These are phyloP conservation scores for Massariosphaeria phaeospora DNA, from an alignment of 495 filamentous ascomycete species.

Conservation along the genomic window DNA sequence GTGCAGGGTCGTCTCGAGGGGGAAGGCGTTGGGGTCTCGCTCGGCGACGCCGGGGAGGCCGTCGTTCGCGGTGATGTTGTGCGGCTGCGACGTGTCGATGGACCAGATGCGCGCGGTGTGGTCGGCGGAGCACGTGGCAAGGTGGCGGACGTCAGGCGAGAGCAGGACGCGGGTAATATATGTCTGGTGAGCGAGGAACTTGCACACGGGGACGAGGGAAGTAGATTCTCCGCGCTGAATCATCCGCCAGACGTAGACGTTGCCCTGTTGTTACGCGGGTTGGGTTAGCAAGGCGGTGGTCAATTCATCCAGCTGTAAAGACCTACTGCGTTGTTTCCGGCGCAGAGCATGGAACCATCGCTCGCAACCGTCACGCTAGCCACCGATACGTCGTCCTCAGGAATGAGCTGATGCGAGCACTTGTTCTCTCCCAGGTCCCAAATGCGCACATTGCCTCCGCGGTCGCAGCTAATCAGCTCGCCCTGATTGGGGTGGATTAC, in stretches of 20 bases:
- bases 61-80: constrained; percentile 34
- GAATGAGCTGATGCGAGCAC: constrained; percentile 92
- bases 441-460: constrained; percentile 84
- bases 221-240: constrained; percentile 78
- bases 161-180: constrained; percentile 95
- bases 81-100: constrained; percentile 51
- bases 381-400: constrained; percentile 89
- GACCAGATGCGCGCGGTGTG: constrained; percentile 98
- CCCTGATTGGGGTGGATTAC: constrained; percentile 99
- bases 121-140: constrained; percentile 95
- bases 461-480: constrained; percentile 93
- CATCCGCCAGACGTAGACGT: constrained; percentile 95
- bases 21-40: constrained; percentile 54
- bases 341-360: constrained; percentile 89
- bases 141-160: constrained; percentile 93
- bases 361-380: constrained; percentile 92
- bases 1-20: constrained; percentile 81
- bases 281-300: not conserved
- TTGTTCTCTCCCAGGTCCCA: constrained; percentile 98
- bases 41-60: constrained; percentile 23
- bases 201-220: constrained; percentile 81
- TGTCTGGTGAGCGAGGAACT: constrained; percentile 86
- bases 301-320: not conserved
- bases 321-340: constrained; percentile 83
- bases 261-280: constrained; percentile 57